A percentile compares a stretch with the other conserved stretches of the same genome.
Conservation (phyloP, 768 basidiomycete species). For the Tulasnella calospora region DNA sequence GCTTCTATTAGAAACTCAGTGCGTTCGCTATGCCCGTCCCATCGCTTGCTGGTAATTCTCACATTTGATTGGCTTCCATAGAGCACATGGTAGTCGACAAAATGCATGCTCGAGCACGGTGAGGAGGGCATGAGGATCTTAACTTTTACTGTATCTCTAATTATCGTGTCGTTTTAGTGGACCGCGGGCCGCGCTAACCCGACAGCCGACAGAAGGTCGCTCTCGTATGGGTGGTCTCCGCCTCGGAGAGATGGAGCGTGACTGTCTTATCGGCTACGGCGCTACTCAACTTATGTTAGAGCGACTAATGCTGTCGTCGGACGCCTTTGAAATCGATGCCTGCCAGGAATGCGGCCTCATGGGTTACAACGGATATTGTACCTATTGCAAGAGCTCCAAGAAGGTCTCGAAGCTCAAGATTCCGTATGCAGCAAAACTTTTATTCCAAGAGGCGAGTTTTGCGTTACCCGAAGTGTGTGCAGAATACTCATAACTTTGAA, state of each 20-base stretch:
- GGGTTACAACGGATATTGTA: constrained; percentile 94
- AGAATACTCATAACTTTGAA: constrained; percentile 1
- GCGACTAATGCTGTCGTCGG: constrained; percentile 97
- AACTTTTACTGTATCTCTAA: constrained; percentile 20
- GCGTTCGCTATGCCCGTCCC: constrained; percentile 35
- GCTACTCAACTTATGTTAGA: constrained; percentile 94
- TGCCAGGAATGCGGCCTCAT: constrained; percentile 92
- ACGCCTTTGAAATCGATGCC: constrained; percentile 95
- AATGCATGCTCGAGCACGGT: constrained; percentile 98
- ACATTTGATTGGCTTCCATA: not conserved
- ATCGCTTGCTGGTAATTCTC: constrained; percentile 15
- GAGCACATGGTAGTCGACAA: constrained; percentile 99
- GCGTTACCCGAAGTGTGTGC: not conserved
- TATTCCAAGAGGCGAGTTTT: constrained; percentile 76
- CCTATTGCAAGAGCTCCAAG: constrained; percentile 97
- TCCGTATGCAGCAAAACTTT: constrained; percentile 89
- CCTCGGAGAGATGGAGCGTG: constrained; percentile 98
- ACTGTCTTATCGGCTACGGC: constrained; percentile 96
- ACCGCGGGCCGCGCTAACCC: constrained; percentile 90
- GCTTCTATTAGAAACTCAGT: constrained; percentile 78
- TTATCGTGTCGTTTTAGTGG: constrained; percentile 50
- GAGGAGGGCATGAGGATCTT: constrained; percentile 31
- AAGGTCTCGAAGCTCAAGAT: constrained; percentile 93
- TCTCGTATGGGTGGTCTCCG: constrained; percentile 96
- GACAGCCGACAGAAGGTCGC: constrained; percentile 97